Evolutionary conservation across 2,329 filamentous ascomycete species (phyloP), one percentile per base, ranked within the genome.

Genomic region (Neofusicoccum sp.): DNA sequence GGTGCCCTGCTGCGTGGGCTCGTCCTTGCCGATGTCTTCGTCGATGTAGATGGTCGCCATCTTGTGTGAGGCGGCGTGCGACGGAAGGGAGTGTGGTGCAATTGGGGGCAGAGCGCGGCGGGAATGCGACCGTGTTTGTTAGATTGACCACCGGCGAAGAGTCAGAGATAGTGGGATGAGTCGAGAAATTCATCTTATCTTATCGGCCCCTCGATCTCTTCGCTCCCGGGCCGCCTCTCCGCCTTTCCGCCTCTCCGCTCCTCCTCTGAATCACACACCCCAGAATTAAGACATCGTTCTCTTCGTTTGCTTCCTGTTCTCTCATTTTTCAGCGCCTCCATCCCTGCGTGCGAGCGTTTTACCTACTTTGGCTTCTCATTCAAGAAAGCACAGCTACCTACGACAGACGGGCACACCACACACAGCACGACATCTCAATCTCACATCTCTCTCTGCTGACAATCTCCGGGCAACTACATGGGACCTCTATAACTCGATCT

Each of bases 21-120:
- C 87, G 79, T 95, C 93, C 70, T 84, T 81, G 71, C 93, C 93
- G 69, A 83, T 83, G 70, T 92, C 90, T 74, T 92, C 90, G 81
- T 96, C 92, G 73, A 96, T 84, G 80, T 93, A 92, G 76, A 90
- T 83, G 49, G 79, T 81, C 16, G 61, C 52, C 61, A 63, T 63
- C 6, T 48, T 63, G 50, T 33, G 14, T 16, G 6, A 5, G 31
- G 39, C 47, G 28, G 48, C 37, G 33, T 37, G 59, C n/a, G 39
- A 34, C 28, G 37, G 33, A 16, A n/a, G 59, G 9, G 22, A 31
- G 31, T 6, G 39, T 52, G 47, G 39, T 54, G 59, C 59, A 45
- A 44, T 62, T 62, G 59, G 43, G 41, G 33, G 16, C 39, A 54
- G 49, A 37, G 28, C 31, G 48, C 59, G 16, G 29, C n/a, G 37